Evolutionary conservation across 345 rosid species (phyloP).

Genomic region (Populus pruinosa): DNA sequence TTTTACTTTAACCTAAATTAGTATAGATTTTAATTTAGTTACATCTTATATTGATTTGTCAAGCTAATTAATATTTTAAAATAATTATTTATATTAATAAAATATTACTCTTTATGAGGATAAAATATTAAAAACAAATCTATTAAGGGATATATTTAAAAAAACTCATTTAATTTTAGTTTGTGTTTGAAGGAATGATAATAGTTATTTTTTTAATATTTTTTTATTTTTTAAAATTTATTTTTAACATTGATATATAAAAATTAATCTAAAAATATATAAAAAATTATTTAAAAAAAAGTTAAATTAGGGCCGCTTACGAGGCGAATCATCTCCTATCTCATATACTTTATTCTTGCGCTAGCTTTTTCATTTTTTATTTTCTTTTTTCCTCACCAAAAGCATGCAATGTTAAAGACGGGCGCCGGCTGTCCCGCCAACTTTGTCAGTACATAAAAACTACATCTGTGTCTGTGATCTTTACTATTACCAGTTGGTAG

Average conservation of each 20-base stretch:
- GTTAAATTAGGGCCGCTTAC: too few relatives aligned
- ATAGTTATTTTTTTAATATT: too few relatives aligned
- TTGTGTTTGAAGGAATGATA: fast-evolving
- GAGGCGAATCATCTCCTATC: too few relatives aligned
- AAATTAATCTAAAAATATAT: too few relatives aligned
- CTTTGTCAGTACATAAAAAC: background rate
- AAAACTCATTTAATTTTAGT: too few relatives aligned
- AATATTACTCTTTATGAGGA: too few relatives aligned
- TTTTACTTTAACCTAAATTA: too few relatives aligned
- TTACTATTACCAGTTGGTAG: background rate
- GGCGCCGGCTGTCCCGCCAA: background rate
- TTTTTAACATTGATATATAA: too few relatives aligned
- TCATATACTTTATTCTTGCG: background rate
- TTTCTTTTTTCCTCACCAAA: background rate
- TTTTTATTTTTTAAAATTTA: too few relatives aligned
- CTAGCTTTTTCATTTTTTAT: background rate
- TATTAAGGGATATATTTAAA: too few relatives aligned
- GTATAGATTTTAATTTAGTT: fast-evolving
- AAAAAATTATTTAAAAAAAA: too few relatives aligned
- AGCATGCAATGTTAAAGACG: background rate
- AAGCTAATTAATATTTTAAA: fast-evolving
- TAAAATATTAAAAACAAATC: too few relatives aligned
- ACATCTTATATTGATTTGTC: fast-evolving
- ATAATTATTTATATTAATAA: fast-evolving
- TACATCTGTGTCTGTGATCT: background rate